Base-by-base conservation (phyloP, 768 basidiomycete species). In the Lyophyllum shimeji region DNA sequence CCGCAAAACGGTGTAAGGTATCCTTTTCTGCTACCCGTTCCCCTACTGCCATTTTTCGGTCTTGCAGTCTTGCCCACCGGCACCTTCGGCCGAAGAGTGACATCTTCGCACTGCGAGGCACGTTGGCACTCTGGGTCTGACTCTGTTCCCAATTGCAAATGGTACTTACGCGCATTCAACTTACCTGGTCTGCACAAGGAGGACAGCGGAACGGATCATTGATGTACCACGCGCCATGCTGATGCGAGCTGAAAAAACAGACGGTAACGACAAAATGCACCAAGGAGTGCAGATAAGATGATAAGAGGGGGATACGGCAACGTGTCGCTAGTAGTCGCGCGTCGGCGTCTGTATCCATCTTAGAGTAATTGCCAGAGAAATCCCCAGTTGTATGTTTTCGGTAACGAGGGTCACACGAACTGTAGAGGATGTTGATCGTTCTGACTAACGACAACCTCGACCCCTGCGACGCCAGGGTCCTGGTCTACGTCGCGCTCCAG, bases 341-440 rank as follows among this genome's bases (percentile, higher is more conserved):
- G 17, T 46, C 45, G 12, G 46, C 21, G 48, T 49, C 34, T 33
- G 21, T 31, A 39, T 47, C 31, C 3, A 27, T 27, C 25, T n/a
- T 27, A 18, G 5, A 29, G 18, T 18, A n/a, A n/a, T 31, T 53
- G 25, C 48, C 33, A 20, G 6, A 17, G 1, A 29, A 27, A 46
- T 46, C 18, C 25, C 46, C n/a, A 46, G 15, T 8, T 15, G 20
- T 7, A 25, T 12, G 15, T 37, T 24, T 51, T 27, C 31, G n/a
- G 11, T 13, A 40, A 50, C 27, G 21, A 33, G n/a, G 43, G 44
- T 74, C 74, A 90, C 58, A 89, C 82, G 60, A 89, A 78, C 52
- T 77, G 71, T 48, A 96, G 73, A 6, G 95, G 95, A 73, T 95
- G 87, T 50, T 64, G 71, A 69, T 97, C 95, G 50, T 73, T 74